Conservation (phyloP, 495 filamentous ascomycete species). For the Staphylotrichum longicolle region DNA sequence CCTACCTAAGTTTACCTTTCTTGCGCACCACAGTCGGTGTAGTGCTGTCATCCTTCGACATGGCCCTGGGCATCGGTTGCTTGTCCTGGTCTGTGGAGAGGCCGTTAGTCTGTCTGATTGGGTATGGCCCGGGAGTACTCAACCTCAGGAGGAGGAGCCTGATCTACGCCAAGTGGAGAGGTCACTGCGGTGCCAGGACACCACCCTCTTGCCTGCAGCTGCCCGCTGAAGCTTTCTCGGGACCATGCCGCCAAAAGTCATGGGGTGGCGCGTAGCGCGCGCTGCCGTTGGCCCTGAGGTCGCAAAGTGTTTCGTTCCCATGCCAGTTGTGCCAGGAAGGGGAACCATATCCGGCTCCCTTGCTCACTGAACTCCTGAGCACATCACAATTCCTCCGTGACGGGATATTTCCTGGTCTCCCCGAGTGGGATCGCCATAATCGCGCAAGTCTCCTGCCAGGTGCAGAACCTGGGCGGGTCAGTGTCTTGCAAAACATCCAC, state of each 20-base stretch:
- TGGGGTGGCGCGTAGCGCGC: constrained; percentile 5
- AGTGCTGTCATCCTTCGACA: background rate
- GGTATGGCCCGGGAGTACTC: background rate
- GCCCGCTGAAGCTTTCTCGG: constrained; percentile 19
- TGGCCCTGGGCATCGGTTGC: background rate
- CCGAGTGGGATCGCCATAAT: constrained; percentile 20
- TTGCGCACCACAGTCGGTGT: constrained; percentile 7
- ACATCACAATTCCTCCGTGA: background rate
- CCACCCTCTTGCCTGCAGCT: constrained; percentile 18
- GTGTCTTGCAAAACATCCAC: constrained; percentile 11
- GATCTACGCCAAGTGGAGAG: constrained; percentile 13
- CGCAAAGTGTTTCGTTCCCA: constrained; percentile 5
- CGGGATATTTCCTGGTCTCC: background rate
- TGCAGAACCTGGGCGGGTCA: background rate
- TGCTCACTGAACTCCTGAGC: background rate
- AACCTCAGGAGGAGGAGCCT: constrained; percentile 1
- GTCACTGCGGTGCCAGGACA: constrained; percentile 14
- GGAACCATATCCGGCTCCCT: constrained; percentile 8
- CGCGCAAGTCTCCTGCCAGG: constrained; percentile 15
- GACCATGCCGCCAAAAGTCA: background rate
- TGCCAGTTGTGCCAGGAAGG: background rate
- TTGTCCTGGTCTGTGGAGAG: background rate
- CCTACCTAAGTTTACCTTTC: background rate
- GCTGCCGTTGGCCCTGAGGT: background rate
- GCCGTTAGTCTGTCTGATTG: background rate